phyloP scores from a whole-genome alignment of 2,329 filamentous ascomycete species.

The Penicillium sp. region DNA sequence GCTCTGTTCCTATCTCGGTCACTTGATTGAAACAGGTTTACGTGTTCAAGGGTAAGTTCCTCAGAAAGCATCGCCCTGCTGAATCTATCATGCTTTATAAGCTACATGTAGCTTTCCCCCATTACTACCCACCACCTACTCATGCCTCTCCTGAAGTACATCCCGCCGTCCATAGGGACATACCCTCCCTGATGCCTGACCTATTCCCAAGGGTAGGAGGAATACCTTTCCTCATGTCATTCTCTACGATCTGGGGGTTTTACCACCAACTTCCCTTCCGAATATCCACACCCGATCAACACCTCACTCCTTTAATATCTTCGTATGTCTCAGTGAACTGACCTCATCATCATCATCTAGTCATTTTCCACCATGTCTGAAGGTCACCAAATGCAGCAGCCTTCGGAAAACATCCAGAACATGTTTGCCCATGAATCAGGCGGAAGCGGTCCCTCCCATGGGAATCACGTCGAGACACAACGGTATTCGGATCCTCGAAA shows the following conservation, averaged over 20 bases:
- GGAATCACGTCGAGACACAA: slow-evolving; percentile 22
- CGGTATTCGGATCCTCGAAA: slow-evolving; percentile 30
- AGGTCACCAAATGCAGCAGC: slow-evolving; percentile 22
- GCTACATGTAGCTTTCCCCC: too few relatives aligned
- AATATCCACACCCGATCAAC: background rate
- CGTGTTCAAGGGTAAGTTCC: slow-evolving; percentile 17
- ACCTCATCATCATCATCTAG: background rate
- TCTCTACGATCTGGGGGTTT: background rate
- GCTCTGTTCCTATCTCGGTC: slow-evolving; percentile 2
- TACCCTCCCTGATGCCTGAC: background rate
- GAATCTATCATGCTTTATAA: background rate
- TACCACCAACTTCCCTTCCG: background rate
- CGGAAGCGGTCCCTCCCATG: slow-evolving; percentile 20
- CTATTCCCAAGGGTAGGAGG: background rate
- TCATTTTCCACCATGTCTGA: slow-evolving; percentile 25
- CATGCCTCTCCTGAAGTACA: background rate
- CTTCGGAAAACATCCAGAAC: slow-evolving; percentile 18
- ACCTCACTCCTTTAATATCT: background rate
- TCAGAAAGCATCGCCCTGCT: background rate
- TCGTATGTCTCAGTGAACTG: background rate
- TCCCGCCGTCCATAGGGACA: background rate
- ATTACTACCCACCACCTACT: background rate
- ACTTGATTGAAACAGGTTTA: slow-evolving; percentile 5
- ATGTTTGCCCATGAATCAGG: slow-evolving; percentile 29
- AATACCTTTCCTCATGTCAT: background rate